phyloP scores from a whole-genome alignment of 345 rosid species.

The Boechera divaricarpa region DNA sequence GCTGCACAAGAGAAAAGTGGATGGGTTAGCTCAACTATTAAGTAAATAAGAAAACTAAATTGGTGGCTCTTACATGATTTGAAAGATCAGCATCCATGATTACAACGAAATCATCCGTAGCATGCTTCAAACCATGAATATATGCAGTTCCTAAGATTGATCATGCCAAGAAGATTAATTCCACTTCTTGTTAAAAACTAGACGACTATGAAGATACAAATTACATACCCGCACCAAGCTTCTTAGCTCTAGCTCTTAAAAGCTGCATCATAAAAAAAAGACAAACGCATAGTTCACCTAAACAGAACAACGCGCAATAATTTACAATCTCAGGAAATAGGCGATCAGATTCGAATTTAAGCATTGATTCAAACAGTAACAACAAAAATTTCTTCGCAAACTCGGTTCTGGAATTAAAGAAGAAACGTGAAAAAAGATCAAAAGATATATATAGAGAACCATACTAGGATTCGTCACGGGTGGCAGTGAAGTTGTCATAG shows the following conservation, averaged over 20 bases:
- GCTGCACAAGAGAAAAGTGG: slow-evolving; percentile 62
- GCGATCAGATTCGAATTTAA: slow-evolving; percentile 31
- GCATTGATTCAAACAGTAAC: slow-evolving; percentile 3
- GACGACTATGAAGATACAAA: slow-evolving; percentile 1
- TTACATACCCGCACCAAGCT: slow-evolving; percentile 88
- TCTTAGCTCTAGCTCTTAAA: slow-evolving; percentile 80
- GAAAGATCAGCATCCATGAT: slow-evolving; percentile 99
- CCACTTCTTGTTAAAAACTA: neutral
- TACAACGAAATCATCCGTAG: slow-evolving; percentile 86
- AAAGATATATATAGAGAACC: neutral
- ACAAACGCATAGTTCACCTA: slow-evolving; percentile 24
- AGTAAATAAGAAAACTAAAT: neutral
- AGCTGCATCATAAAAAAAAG: slow-evolving; percentile 59
- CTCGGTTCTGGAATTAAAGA: neutral
- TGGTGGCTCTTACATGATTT: slow-evolving; percentile 76
- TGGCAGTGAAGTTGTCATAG: too few relatives aligned
- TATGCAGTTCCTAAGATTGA: slow-evolving; percentile 84
- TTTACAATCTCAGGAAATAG: neutral
- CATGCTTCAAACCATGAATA: slow-evolving; percentile 88
- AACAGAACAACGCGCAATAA: neutral
- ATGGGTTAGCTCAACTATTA: slow-evolving; percentile 25
- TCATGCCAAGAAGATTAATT: slow-evolving; percentile 29
- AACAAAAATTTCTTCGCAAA: neutral
- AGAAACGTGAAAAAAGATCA: neutral
- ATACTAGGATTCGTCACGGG: too few relatives aligned